A percentile compares a stretch with the other conserved stretches of the same genome.
Evolutionary conservation across 345 rosid species (phyloP).

Genomic region (Pseudoturritis turrita): DNA sequence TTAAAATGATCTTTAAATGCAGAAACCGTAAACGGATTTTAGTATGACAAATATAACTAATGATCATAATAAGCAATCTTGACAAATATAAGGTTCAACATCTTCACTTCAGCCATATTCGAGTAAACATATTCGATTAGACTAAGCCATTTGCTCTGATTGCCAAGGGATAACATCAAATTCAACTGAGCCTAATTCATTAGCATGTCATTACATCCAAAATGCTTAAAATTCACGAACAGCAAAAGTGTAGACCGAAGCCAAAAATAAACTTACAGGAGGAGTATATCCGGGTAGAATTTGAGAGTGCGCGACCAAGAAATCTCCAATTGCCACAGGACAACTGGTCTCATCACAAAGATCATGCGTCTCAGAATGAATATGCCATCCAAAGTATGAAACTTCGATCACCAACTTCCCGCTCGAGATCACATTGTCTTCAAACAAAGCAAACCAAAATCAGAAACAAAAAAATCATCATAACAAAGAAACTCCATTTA

Average conservation of each 20-base stretch:
- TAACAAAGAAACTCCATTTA: neutral
- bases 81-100: neutral
- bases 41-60: neutral
- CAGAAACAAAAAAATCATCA: neutral
- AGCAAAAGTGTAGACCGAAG: neutral
- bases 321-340: slow-evolving; percentile 78
- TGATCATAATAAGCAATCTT: neutral
- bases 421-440: slow-evolving; percentile 46
- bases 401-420: slow-evolving; percentile 84
- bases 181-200: neutral
- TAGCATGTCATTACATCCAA: neutral
- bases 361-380: slow-evolving; percentile 75
- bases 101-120: neutral
- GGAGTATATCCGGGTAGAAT: slow-evolving; percentile 81
- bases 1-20: neutral
- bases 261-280: slow-evolving; percentile 54
- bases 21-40: neutral
- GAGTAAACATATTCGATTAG: no score
- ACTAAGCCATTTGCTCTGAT: neutral
- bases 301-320: slow-evolving; percentile 80
- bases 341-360: slow-evolving; percentile 79
- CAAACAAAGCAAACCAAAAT: slow-evolving; percentile 11
- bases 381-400: slow-evolving; percentile 78
- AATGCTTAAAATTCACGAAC: neutral
- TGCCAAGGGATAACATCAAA: neutral